Percentiles rank a stretch among this genome's conserved stretches.
Conservation (phyloP, 2,329 filamentous ascomycete genomes). For the Elsinoe perseae region DNA sequence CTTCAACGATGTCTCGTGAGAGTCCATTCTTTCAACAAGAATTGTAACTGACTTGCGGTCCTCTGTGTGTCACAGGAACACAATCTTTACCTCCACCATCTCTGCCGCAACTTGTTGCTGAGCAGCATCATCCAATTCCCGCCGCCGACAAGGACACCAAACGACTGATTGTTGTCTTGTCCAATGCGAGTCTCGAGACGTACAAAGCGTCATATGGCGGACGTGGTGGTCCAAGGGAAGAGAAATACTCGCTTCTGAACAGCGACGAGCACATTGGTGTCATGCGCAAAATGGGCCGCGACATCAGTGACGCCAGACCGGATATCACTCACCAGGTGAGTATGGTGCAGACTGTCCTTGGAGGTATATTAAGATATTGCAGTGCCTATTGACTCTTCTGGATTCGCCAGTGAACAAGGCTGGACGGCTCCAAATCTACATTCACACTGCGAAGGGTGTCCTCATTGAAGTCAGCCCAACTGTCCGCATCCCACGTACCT, state of each 20-base stretch:
- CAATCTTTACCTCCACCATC: slow-evolving; percentile 90
- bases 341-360: slow-evolving; percentile 17
- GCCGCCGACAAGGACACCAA: slow-evolving; percentile 82
- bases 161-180: slow-evolving; percentile 88
- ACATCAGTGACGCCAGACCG: slow-evolving; percentile 94
- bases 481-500: slow-evolving; percentile 93
- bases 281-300: slow-evolving; percentile 98
- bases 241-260: slow-evolving; percentile 96
- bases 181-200: slow-evolving; percentile 94
- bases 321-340: slow-evolving; percentile 97
- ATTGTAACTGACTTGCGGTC: slow-evolving; percentile 19
- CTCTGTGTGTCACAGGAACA: slow-evolving; percentile 46
- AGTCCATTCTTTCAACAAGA: slow-evolving; percentile 21
- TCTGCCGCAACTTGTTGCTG: slow-evolving; percentile 84
- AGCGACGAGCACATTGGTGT: slow-evolving; percentile 98
- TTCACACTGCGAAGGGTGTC: slow-evolving; percentile 93
- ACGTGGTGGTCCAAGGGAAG: slow-evolving; percentile 62
- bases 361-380: slow-evolving; percentile 19
- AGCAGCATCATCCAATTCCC: slow-evolving; percentile 80
- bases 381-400: slow-evolving; percentile 94
- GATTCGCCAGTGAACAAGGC: slow-evolving; percentile 99
- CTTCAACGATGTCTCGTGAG: slow-evolving; percentile 17
- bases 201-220: slow-evolving; percentile 68
- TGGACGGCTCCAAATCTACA: slow-evolving; percentile 95
- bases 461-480: slow-evolving; percentile 97